Base-by-base conservation (phyloP, 148 eudicot genomes). In the Cornus controversa region DNA sequence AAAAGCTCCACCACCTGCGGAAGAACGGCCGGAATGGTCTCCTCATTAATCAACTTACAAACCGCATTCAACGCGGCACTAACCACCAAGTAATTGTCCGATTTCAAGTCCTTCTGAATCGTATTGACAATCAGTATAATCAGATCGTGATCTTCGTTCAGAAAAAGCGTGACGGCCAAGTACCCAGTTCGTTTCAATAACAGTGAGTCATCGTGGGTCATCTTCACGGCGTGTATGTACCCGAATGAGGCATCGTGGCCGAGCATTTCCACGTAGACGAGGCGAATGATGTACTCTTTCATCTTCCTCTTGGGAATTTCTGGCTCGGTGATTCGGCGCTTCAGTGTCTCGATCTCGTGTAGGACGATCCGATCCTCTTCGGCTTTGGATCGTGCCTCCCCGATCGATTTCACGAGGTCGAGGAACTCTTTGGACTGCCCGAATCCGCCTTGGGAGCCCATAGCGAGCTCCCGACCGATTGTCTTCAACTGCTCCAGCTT, bases 201-300 rank as follows among this genome's bases (percentile, higher is more conserved):
- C 11, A 96, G 69, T 10, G 64, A 83, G 26, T 96, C 98, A 45
- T 90, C 93, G 50, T 96, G 99, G 0, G 99, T 89, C 98, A 96
- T 96, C 76, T 96, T 96, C 0, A 96, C 99, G 5, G 98, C 99
- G 20, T 96, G 95, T 2, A 96, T 93, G 84, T 96, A 90, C 0
- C 98, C 99, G 23, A 96, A 96, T 0, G 97, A 90, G 0, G 98
- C 98, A 31, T 96, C 95, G 62, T 96, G 99, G 23, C 97, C 98
- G 14, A 96, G 89, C 98, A 96, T 96, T 77, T 96, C 99, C 63
- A 93, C 77, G 31, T 96, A 96, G 10, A 91, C 84, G 25, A 96
- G 90, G 0, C 98, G 89, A 5, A 96, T 87, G 6, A 96, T 85
- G 85, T 84, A 90, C 87, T 96, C 99, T 69, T 93, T 96, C 89